Base-by-base conservation (phyloP, 129 eudicot genomes). In the Lonicera japonica region DNA sequence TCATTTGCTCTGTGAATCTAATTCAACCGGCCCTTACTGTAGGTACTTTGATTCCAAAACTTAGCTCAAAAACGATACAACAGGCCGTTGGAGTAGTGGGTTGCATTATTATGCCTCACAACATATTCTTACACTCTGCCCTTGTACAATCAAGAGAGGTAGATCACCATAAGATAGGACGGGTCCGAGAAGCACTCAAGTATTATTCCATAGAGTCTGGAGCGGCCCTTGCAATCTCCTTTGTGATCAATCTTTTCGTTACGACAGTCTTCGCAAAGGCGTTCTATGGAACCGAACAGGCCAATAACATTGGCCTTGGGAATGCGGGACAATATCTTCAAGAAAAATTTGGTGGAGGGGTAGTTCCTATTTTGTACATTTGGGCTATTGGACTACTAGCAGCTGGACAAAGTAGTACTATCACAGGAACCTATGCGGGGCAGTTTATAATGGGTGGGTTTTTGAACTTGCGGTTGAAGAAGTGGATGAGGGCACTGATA, bases 381-480 rank as follows among this genome's bases (percentile, higher is more conserved):
- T 92, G 98, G 98, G 98, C 88, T 16, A 79, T 85, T 7, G 98
- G 98, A 41, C 60, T 92, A 22, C 54, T 92, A 56, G 98, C 98
- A 12, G 98, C 96, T 20, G 98, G 98, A 18, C 98, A 92, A 62
- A 92, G 98, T 72, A 87, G 96, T 71, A 92, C 98, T 0, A 87
- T 92, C n/a, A 87, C 97, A 0, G 97, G 97, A 5, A 91, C 97
- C 0, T 90, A 90, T 63, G 97, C 97, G 0, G 97, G 97, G 19
- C 97, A 90, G 68, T 90, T 90, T 65, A 86, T 90, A n/a, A 90
- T 90, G 97, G 90, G 95, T 8, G 98, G 98, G 17, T 92, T 92
- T 60, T 71, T 92, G 66, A 79, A 87, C 75, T 54, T 92, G 72
- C 70, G 84, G 45, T 25, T 91, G 77, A 87, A 80, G 77, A 92